These are phyloP conservation scores for Suhomyces vadensis DNA, from an alignment of 805 yeast genomes.

Conservation along the genomic window DNA sequence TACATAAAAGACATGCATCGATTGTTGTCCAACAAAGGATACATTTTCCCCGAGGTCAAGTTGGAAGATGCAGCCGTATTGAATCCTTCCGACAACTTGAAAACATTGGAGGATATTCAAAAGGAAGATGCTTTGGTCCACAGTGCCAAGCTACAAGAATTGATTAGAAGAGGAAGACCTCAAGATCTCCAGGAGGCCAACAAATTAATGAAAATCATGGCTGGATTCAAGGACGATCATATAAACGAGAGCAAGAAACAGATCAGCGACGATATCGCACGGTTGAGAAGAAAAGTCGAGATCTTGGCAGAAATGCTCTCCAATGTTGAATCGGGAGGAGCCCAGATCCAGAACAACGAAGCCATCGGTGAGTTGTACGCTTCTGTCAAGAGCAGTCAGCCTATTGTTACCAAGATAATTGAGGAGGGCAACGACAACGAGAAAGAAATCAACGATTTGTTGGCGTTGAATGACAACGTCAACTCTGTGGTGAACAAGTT, in stretches of 20 bases:
- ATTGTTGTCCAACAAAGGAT: constrained; percentile 84
- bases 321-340: constrained; percentile 42
- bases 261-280: constrained; percentile 80
- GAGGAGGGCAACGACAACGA: constrained; percentile 77
- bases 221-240: constrained; percentile 90
- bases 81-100: constrained; percentile 83
- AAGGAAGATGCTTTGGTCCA: constrained; percentile 92
- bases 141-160: constrained; percentile 91
- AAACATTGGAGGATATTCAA: constrained; percentile 86
- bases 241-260: constrained; percentile 71
- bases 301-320: constrained; percentile 83
- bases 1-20: constrained; percentile 96
- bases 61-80: constrained; percentile 90
- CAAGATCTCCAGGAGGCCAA: constrained; percentile 95
- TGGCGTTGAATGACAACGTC: constrained; percentile 73
- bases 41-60: constrained; percentile 87
- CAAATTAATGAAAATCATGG: constrained; percentile 95
- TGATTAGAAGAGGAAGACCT: constrained; percentile 93
- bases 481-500: constrained; percentile 69
- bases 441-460: constrained; percentile 60
- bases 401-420: constrained; percentile 80
- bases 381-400: constrained; percentile 79
- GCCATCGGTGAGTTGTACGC: constrained; percentile 76
- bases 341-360: constrained; percentile 55
- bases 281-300: constrained; percentile 82